Evolutionary conservation across 805 yeast species (phyloP).

Genomic region (Zygoascus bituminiphila): DNA sequence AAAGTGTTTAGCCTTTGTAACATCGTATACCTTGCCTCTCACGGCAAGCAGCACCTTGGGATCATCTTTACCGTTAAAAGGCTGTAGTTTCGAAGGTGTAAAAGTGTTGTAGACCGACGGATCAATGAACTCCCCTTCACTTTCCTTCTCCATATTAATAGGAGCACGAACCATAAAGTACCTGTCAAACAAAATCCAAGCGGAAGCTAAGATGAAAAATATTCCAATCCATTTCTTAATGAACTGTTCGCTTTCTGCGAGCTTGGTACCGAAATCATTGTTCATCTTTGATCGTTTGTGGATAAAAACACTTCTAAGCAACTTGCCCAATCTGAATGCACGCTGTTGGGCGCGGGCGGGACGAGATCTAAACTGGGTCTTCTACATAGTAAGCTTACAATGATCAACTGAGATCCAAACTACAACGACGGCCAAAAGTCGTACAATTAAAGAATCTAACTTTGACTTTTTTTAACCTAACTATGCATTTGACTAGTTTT

Average conservation of each 20-base stretch:
- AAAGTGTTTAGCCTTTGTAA: slow-evolving; percentile 66
- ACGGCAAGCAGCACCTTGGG: slow-evolving; percentile 78
- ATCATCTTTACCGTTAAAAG: slow-evolving; percentile 74
- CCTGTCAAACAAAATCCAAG: slow-evolving; percentile 1
- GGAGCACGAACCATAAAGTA: background rate
- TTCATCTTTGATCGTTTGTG: too few relatives aligned
- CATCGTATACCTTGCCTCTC: slow-evolving; percentile 81
- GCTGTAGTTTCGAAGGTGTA: slow-evolving; percentile 66
- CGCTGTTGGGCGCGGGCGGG: too few relatives aligned
- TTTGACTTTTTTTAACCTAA: too few relatives aligned
- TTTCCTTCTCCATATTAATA: slow-evolving; percentile 1
- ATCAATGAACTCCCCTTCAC: slow-evolving; percentile 10
- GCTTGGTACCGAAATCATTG: background rate
- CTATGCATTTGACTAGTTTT: background rate
- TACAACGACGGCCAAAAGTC: too few relatives aligned
- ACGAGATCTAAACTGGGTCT: too few relatives aligned
- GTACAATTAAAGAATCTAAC: too few relatives aligned
- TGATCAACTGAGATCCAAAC: too few relatives aligned
- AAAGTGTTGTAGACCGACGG: slow-evolving; percentile 37
- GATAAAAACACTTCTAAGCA: too few relatives aligned
- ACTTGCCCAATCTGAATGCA: too few relatives aligned
- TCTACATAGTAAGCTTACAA: too few relatives aligned
- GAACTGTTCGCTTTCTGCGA: background rate
- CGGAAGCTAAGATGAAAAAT: background rate
- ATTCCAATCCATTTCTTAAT: background rate